Base-by-base conservation (phyloP, 768 basidiomycete genomes). In the Lactarius quietus region DNA sequence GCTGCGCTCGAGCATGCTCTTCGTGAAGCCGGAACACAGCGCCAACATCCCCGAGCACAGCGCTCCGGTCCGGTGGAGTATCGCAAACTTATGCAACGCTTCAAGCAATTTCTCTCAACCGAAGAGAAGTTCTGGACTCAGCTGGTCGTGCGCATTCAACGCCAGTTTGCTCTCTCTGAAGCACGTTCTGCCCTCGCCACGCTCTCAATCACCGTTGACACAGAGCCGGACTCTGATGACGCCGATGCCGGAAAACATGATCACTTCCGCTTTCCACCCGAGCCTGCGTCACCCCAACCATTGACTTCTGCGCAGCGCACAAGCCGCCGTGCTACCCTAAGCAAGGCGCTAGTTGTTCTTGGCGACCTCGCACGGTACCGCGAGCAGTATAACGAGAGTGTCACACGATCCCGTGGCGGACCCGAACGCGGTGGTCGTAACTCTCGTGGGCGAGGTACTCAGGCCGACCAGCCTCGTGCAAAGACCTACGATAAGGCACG, bases 281-380 rank as follows among this genome's bases (percentile, higher is more conserved):
- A 88, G 29, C 62, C 70, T 57, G 83, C 84, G 58, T 69, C 65
- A 43, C 70, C 65, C 35, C 66, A 57, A 26, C 64, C 23, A 72
- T 77, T 79, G 43, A 82, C 82, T 10, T 45, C 77, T 14, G 81
- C 80, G 33, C 84, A 89, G 70, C 84, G 84, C 58, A 83, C 84
- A 63, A 80, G 80, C 65, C 84, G 87, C 63, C 78, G 95, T n/a
- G 83, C 86, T 12, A 86, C 92, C 52, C 77, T 95, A 51, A 90
- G 88, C 78, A 97, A 96, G 77, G 87, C 90, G 9, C 79, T 99
- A 61, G 87, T 98, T 23, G 96, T 91, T 74, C 82, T 95, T 10
- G 97, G 97, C 14, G 97, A 99, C 72, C 88, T 99, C 56, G 92
- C 94, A 65, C 84, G 97, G 48, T 99, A 99, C 76, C 83, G 89